phyloP scores from a whole-genome alignment of 78 protist genomes.

The Dictyostelium discoideum region DNA sequence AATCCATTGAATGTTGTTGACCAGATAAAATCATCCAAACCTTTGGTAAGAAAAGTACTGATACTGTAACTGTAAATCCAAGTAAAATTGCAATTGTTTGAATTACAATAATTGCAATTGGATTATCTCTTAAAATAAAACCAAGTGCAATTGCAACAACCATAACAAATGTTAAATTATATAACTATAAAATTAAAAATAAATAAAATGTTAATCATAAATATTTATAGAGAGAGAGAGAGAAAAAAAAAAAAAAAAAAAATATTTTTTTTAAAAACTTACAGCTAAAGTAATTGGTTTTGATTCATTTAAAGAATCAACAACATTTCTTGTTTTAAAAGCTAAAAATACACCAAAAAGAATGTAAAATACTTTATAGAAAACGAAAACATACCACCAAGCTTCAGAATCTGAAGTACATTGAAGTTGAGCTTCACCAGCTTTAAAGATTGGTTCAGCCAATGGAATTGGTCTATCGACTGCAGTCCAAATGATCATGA shows the following conservation, averaged over 20 bases:
- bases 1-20: slow-evolving; percentile 60
- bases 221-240: background rate
- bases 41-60: slow-evolving; percentile 63
- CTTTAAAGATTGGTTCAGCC: slow-evolving; percentile 41
- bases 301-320: slow-evolving; percentile 58
- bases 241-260: background rate
- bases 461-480: slow-evolving; percentile 26
- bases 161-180: slow-evolving; percentile 56
- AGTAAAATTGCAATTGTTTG: slow-evolving; percentile 50
- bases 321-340: slow-evolving; percentile 69
- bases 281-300: slow-evolving; percentile 68
- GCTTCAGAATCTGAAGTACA: slow-evolving; percentile 24
- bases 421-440: slow-evolving; percentile 68
- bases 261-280: background rate
- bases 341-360: slow-evolving; percentile 72
- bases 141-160: slow-evolving; percentile 63
- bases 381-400: slow-evolving; percentile 66
- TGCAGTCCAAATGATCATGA: slow-evolving; percentile 31
- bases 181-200: slow-evolving; percentile 9
- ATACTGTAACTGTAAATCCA: slow-evolving; percentile 48
- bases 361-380: slow-evolving; percentile 51
- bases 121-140: slow-evolving; percentile 68
- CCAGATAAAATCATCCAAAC: slow-evolving; percentile 70
- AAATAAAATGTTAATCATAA: background rate
- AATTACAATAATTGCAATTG: slow-evolving; percentile 63